Conservation (phyloP, 2,329 filamentous ascomycete genomes). For the Cladosporium sp. region DNA sequence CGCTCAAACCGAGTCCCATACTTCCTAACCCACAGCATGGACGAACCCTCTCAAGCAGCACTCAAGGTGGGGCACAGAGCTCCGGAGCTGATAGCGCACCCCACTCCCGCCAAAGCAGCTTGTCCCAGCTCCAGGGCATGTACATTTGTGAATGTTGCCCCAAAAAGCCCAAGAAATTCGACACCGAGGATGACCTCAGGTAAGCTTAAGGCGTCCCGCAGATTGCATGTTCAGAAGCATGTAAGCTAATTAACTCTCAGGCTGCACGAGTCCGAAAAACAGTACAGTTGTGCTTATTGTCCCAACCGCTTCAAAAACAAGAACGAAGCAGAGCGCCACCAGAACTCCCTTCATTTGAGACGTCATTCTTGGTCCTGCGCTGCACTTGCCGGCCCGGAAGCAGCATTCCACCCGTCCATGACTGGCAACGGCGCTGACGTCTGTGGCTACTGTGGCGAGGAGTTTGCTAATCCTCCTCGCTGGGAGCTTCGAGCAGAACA, state of each 20-base stretch:
- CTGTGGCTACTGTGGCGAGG: conserved; percentile 94
- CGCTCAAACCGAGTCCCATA: conserved; percentile 43
- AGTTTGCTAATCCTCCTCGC: conserved; percentile 83
- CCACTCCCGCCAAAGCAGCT: conserved; percentile 50
- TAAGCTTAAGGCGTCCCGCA: conserved; percentile 48
- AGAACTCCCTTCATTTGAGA: conserved; percentile 89
- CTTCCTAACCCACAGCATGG: conserved; percentile 15
- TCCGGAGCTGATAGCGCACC: conserved; percentile 23
- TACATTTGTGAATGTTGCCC: conserved; percentile 92
- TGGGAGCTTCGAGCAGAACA: conserved; percentile 87
- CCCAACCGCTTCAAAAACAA: conserved; percentile 98
- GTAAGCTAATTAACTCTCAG: conserved; percentile 47
- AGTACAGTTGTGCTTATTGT: conserved; percentile 91
- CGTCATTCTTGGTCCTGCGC: conserved; percentile 97
- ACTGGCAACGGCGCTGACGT: conserved; percentile 65
- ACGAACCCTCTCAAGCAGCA: conserved; percentile 35
- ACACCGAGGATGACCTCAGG: conserved; percentile 79
- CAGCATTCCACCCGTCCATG: conserved; percentile 73
- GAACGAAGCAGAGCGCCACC: conserved; percentile 94
- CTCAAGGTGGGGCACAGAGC: conserved; percentile 27
- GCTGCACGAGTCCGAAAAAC: conserved; percentile 88
- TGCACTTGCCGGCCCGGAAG: conserved; percentile 69
- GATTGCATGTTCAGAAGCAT: conserved; percentile 23
- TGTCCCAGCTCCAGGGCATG: conserved; percentile 56
- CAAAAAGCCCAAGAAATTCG: conserved; percentile 96